These are phyloP conservation scores for Helminthosporium solani DNA, from an alignment of 2,329 filamentous ascomycete species.

Conservation along the genomic window DNA sequence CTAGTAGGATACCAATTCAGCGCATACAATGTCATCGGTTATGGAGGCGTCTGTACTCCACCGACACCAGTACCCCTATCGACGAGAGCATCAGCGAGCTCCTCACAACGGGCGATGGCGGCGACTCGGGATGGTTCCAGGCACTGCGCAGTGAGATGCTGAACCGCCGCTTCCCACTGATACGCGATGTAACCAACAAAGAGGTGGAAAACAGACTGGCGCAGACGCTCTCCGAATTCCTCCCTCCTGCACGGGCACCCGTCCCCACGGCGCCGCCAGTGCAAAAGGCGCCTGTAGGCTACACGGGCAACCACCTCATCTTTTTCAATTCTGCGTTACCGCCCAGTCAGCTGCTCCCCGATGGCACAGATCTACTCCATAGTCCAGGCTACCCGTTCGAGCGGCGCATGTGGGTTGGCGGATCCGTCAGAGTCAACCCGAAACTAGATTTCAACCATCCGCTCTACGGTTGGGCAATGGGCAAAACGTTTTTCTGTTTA, in stretches of 20 bases:
- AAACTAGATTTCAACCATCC: constrained; percentile 7
- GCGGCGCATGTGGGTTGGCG: constrained; percentile 87
- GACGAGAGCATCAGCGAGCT: background rate
- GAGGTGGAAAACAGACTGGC: constrained; percentile 63
- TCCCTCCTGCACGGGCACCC: constrained; percentile 11
- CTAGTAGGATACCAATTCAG: constrained; percentile 9
- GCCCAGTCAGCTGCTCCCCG: constrained; percentile 64
- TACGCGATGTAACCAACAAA: constrained; percentile 57
- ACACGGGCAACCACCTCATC: constrained; percentile 75
- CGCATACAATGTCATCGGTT: constrained; percentile 18
- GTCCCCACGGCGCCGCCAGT: constrained; percentile 5
- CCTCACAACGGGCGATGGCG: background rate
- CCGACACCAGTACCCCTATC: too few species aligned
- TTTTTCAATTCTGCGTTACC: constrained; percentile 77
- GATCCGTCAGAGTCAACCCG: constrained; percentile 59
- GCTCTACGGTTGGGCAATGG: constrained; percentile 11
- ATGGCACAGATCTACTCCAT: constrained; percentile 83
- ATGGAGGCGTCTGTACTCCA: constrained; percentile 17
- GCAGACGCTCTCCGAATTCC: constrained; percentile 38
- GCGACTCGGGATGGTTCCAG: constrained; percentile 27
- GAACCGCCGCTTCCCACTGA: constrained; percentile 50
- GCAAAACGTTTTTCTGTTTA: constrained; percentile 28
- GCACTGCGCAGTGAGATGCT: constrained; percentile 43
- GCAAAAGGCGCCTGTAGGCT: constrained; percentile 42
- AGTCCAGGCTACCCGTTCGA: constrained; percentile 70